Evolutionary conservation across 306 rosid genomes (phyloP).

Genomic region (Cyamopsis tetragonoloba): DNA sequence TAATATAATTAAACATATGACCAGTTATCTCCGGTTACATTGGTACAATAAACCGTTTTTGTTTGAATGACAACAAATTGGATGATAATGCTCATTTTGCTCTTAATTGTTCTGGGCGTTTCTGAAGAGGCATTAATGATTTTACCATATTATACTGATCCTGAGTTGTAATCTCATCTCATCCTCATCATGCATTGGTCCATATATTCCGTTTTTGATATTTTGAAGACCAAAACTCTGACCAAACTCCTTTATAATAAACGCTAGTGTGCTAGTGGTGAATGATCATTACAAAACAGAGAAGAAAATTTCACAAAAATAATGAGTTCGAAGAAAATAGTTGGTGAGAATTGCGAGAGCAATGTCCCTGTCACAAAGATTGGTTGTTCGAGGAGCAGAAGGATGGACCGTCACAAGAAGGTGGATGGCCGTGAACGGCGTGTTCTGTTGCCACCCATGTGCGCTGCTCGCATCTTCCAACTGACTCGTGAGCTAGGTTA

Average conservation of each 20-base stretch:
- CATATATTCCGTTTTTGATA: too few relatives aligned
- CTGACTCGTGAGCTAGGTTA: conserved; percentile 47
- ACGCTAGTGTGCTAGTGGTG: too few relatives aligned
- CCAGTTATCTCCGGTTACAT: too few relatives aligned
- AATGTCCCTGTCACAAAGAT: background rate
- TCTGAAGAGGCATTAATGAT: background rate
- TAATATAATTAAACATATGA: too few relatives aligned
- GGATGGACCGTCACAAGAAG: conserved; percentile 30
- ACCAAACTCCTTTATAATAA: too few relatives aligned
- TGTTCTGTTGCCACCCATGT: conserved; percentile 33
- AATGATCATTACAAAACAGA: too few relatives aligned
- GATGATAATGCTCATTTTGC: background rate
- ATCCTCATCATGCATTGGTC: too few relatives aligned
- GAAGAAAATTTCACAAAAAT: too few relatives aligned
- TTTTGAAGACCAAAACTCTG: background rate
- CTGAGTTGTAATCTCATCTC: background rate
- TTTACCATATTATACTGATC: background rate
- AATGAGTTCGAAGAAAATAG: too few relatives aligned
- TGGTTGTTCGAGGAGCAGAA: background rate
- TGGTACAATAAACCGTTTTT: too few relatives aligned
- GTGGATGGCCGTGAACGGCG: conserved; percentile 36
- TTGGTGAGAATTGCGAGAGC: background rate
- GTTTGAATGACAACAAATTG: too few relatives aligned
- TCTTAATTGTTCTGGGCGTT: too few relatives aligned
- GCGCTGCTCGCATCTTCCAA: conserved; percentile 46